A percentile compares a stretch with the other conserved stretches of the same genome.
Conservation (phyloP, 345 rosid genomes). For the Eutrema yunnanense region DNA sequence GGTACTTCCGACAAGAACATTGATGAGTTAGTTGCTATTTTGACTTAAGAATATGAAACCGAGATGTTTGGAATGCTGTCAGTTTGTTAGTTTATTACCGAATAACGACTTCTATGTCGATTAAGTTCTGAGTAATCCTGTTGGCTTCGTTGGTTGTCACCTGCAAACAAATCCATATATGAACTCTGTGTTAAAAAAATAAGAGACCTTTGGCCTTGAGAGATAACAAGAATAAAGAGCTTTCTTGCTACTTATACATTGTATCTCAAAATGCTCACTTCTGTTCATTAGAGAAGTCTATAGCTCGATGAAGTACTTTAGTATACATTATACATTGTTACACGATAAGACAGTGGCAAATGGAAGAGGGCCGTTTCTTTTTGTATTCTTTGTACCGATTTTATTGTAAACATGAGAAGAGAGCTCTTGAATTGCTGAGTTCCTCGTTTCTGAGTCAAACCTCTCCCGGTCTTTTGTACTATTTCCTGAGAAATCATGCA, state of each 20-base stretch:
- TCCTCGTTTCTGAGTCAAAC: neutral
- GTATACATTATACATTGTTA: slow-evolving; percentile 19
- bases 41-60: neutral
- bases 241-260: slow-evolving; percentile 11
- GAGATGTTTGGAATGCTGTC: neutral
- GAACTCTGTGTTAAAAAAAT: neutral
- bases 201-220: neutral
- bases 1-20: slow-evolving; percentile 44
- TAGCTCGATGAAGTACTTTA: slow-evolving; percentile 10
- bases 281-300: slow-evolving; percentile 14
- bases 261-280: slow-evolving; percentile 21
- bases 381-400: slow-evolving; percentile 10
- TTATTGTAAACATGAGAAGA: slow-evolving; percentile 1
- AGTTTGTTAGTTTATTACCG: neutral
- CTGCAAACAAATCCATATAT: neutral
- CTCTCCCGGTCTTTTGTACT: slow-evolving; percentile 1
- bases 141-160: neutral
- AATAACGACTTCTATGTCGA: neutral
- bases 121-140: neutral
- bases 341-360: slow-evolving; percentile 9
- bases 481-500: slow-evolving; percentile 25
- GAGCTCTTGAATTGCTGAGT: slow-evolving; percentile 19
- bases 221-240: neutral
- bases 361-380: slow-evolving; percentile 3
- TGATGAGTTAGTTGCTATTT: slow-evolving; percentile 31